Evolutionary conservation across 192 early-diverging fungal species (phyloP).

Genomic region (Thamnidium elegans): DNA sequence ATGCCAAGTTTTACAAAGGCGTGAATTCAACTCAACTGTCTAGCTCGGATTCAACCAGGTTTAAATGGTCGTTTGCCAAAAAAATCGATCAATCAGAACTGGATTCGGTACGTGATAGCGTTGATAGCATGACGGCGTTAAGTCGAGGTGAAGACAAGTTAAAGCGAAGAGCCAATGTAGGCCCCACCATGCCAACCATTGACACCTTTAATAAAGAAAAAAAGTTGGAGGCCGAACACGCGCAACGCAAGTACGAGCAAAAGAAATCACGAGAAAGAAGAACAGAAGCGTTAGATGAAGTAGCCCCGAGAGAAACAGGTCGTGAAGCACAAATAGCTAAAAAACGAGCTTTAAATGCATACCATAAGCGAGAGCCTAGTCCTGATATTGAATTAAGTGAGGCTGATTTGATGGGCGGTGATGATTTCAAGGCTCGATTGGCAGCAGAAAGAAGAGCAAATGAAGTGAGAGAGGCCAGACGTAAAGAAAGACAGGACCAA

Average conservation of each 20-base stretch:
- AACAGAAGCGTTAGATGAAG: constrained; percentile 61
- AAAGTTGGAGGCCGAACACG: constrained; percentile 34
- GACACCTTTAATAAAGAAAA: constrained; percentile 37
- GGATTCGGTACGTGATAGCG: constrained; percentile 53
- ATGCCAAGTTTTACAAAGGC: constrained; percentile 68
- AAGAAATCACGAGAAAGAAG: constrained; percentile 45
- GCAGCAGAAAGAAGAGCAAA: constrained; percentile 38
- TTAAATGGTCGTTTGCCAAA: constrained; percentile 73
- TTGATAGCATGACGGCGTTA: constrained; percentile 54
- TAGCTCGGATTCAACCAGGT: constrained; percentile 61
- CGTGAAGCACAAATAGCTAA: constrained; percentile 67
- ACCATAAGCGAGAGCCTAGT: constrained; percentile 57
- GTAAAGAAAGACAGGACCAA: constrained; percentile 25
- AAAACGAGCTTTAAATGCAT: constrained; percentile 54
- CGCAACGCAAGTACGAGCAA: constrained; percentile 35
- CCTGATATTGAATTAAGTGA: constrained; percentile 63
- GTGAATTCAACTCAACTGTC: constrained; percentile 62
- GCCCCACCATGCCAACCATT: constrained; percentile 2
- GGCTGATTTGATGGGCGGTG: constrained; percentile 60
- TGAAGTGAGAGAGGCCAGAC: constrained; percentile 39
- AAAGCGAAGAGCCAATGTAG: constrained; percentile 4
- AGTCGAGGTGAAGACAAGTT: constrained; percentile 19
- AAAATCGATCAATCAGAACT: constrained; percentile 50
- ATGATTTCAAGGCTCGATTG: constrained; percentile 51
- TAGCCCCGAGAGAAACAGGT: constrained; percentile 62